A percentile compares a stretch with the other conserved stretches of the same genome.
These are phyloP conservation scores for Paragyromitra xinjiangensis DNA, from an alignment of 495 filamentous ascomycete species.

Conservation along the genomic window DNA sequence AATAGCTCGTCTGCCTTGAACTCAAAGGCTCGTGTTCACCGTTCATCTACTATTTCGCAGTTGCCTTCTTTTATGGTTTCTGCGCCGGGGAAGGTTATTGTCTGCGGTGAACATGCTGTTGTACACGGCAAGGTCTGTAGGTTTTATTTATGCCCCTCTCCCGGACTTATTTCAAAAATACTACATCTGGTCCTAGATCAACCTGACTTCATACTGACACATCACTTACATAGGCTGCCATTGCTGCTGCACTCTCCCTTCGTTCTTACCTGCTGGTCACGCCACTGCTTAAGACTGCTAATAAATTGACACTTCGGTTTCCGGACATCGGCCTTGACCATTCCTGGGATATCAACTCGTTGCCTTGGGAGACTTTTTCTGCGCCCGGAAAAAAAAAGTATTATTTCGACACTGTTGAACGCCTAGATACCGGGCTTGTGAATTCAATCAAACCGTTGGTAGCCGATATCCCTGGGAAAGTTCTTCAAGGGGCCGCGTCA, in stretches of 20 bases:
- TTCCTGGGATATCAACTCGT: constrained; percentile 86
- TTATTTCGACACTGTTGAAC: constrained; percentile 86
- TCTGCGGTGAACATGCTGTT: constrained; percentile 95
- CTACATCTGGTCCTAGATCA: constrained; percentile 15
- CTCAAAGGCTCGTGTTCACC: constrained; percentile 53
- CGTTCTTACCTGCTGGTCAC: constrained; percentile 96
- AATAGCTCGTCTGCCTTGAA: neutral
- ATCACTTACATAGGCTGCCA: constrained; percentile 69
- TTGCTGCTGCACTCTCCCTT: constrained; percentile 91
- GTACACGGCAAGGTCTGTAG: constrained; percentile 83
- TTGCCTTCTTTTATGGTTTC: constrained; percentile 96
- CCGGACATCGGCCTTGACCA: constrained; percentile 86
- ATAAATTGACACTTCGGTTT: constrained; percentile 85
- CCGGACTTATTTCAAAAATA: constrained; percentile 6
- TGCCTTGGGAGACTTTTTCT: constrained; percentile 85
- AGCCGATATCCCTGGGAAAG: constrained; percentile 76
- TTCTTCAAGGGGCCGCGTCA: constrained; percentile 79
- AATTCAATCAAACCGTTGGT: constrained; percentile 80
- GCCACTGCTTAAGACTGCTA: constrained; percentile 82
- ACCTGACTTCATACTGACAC: constrained; percentile 27
- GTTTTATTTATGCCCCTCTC: constrained; percentile 10
- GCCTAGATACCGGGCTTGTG: constrained; percentile 82
- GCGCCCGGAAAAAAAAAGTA: constrained; percentile 85
- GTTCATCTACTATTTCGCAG: constrained; percentile 55
- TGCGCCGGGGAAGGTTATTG: constrained; percentile 95